Base-by-base conservation (phyloP, 139 green algal species). In the Chlorella sp. region DNA sequence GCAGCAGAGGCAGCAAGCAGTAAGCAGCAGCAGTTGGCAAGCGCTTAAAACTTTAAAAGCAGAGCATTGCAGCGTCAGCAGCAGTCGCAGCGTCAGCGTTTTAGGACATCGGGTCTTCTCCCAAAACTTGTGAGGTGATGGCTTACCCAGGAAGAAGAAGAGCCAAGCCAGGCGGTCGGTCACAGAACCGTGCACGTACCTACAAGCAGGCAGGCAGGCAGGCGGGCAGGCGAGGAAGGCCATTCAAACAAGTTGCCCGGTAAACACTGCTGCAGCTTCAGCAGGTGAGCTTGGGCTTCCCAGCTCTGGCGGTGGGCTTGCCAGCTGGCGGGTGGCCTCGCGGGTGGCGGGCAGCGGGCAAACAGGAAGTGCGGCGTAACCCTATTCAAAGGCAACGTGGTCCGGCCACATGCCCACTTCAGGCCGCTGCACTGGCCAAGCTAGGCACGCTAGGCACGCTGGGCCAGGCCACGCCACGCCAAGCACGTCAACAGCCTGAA, bases 121-220 rank as follows among this genome's bases (percentile, higher is more conserved):
- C n/a, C n/a, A n/a, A n/a, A n/a, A n/a, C n/a, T n/a, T n/a, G n/a
- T n/a, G n/a, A n/a, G 28, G 68, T 12, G 68, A 37, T 60, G 48
- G 7, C 48, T 57, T n/a, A 77, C 82, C 57, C 24, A 37, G 22
- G 82, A 86, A 86, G 57, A 86, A 86, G 30, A 66, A 37, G 18
- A 86, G 57, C 82, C 82, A 86, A n/a, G 82, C n/a, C n/a, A 86
- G 82, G 60, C 24, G n/a, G 16, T 28, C 37, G n/a, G 82, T 86
- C 18, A 53, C 14, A 22, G 21, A 21, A 19, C 82, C 82, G 1
- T 76, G 4, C 18, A 86, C 60, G 36, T 86, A 86, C 82, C 82
- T 86, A 60, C 81, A 84, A 12, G 22, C 77, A 84, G 40, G 39
- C 40, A 16, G 19, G 40, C 37, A 82, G 76, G 34, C 15, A 71